Conservation (phyloP, 176 grass and related monocot genomes). For the Hordeum vulgare region DNA sequence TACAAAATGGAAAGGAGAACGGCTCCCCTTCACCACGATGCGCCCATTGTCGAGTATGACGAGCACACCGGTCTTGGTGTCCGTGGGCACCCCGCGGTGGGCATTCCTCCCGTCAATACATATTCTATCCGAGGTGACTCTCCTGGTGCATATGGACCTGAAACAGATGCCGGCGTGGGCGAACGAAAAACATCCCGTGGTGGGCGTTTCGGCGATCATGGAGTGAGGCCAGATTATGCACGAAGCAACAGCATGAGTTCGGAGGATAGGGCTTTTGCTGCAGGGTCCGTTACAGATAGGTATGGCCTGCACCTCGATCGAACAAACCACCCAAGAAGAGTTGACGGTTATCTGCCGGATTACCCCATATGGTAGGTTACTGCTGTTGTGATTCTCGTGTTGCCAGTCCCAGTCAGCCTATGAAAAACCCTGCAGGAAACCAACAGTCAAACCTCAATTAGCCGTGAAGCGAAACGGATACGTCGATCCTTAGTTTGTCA, state of each 20-base stretch:
- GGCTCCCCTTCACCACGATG: neutral
- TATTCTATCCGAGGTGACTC: neutral
- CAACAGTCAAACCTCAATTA: neutral
- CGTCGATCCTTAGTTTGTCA: neutral
- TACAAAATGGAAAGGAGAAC: neutral
- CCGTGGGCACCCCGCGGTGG: neutral
- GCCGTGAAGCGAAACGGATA: neutral
- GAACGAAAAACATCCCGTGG: neutral
- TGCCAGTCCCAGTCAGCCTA: neutral
- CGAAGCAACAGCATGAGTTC: neutral
- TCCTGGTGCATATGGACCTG: neutral
- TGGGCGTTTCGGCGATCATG: neutral
- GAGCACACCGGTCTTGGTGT: neutral
- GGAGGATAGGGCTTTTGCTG: neutral
- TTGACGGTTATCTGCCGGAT: neutral
- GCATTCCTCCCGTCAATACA: neutral
- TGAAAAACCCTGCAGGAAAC: neutral
- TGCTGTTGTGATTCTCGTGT: neutral
- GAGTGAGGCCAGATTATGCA: neutral
- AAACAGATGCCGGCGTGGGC: neutral
- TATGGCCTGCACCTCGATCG: conserved; percentile 24
- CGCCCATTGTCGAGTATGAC: neutral
- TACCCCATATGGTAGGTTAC: neutral
- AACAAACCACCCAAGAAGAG: conserved; percentile 30
- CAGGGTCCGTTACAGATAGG: neutral